A percentile compares a stretch with the other conserved stretches of the same genome.
Evolutionary conservation across 768 basidiomycete species (phyloP).

Genomic region (Pleurotus ostreatus): DNA sequence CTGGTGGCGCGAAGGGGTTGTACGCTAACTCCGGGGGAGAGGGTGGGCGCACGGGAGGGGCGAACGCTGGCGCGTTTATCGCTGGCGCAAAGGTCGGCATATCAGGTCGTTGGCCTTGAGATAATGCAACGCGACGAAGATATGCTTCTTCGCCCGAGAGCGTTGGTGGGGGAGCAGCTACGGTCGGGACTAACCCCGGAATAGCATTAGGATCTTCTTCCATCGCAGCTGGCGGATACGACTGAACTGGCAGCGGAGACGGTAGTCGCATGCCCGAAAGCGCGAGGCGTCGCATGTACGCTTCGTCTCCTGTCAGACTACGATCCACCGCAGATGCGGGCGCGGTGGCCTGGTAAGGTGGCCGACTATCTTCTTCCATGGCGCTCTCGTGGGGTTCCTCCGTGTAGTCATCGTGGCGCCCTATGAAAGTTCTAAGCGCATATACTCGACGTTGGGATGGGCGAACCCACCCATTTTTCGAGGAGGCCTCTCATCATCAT

Average conservation of each 20-base stretch:
- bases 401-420: constrained; percentile 45
- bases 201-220: constrained; percentile 17
- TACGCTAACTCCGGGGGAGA: constrained; percentile 58
- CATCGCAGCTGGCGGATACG: constrained; percentile 11
- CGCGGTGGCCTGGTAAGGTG: not conserved
- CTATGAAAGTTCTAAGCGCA: constrained; percentile 19
- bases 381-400: constrained; percentile 42
- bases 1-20: constrained; percentile 65
- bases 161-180: constrained; percentile 12
- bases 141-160: constrained; percentile 71
- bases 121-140: constrained; percentile 58
- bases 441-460: not conserved
- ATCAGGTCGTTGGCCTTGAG: constrained; percentile 24
- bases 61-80: constrained; percentile 5
- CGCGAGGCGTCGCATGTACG: constrained; percentile 71
- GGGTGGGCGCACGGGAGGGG: constrained; percentile 22
- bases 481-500: constrained; percentile 56
- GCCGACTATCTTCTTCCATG: constrained; percentile 43
- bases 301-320: constrained; percentile 71
- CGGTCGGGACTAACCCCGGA: constrained; percentile 18
- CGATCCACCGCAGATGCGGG: constrained; percentile 34
- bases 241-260: constrained; percentile 9
- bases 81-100: no score
- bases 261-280: constrained; percentile 39
- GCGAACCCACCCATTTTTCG: constrained; percentile 70